These are phyloP conservation scores for Boletus rubropictus DNA, from an alignment of 768 basidiomycete genomes.

Conservation along the genomic window DNA sequence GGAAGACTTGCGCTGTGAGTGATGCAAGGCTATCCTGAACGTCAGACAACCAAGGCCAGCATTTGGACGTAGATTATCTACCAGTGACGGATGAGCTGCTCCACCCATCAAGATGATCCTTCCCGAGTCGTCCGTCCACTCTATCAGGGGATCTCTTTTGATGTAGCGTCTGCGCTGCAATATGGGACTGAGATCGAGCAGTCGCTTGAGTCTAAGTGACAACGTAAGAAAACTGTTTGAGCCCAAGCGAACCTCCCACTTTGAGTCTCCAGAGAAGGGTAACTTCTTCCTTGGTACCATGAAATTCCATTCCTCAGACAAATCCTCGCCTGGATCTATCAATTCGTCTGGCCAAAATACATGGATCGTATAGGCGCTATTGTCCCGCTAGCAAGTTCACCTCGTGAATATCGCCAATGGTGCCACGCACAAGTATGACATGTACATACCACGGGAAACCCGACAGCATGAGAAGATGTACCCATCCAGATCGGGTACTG, in stretches of 20 bases:
- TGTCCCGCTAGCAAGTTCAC: constrained; percentile 21
- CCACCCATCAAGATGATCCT: constrained; percentile 49
- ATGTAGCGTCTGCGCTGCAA: constrained; percentile 36
- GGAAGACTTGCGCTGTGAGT: constrained; percentile 30
- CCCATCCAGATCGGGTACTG: constrained; percentile 21
- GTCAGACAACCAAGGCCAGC: background rate
- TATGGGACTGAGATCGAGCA: constrained; percentile 31
- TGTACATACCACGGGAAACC: constrained; percentile 15
- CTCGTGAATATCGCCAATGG: background rate
- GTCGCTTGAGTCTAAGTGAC: constrained; percentile 28
- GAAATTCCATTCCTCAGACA: constrained; percentile 27
- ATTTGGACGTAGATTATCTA: constrained; percentile 19
- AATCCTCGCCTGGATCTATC: constrained; percentile 24
- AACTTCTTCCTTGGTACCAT: constrained; percentile 32
- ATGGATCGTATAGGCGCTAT: constrained; percentile 34
- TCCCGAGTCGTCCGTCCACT: constrained; percentile 42
- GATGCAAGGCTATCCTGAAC: constrained; percentile 39
- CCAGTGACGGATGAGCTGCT: constrained; percentile 51
- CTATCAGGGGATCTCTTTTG: constrained; percentile 29
- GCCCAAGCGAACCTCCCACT: constrained; percentile 22
- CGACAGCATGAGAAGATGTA: constrained; percentile 12
- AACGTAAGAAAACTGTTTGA: background rate
- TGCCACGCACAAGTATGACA: background rate
- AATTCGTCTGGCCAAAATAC: constrained; percentile 34
- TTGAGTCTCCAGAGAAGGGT: constrained; percentile 30